Base-by-base conservation (phyloP, 345 rosid species). In the Chamaenerion angustifolium region DNA sequence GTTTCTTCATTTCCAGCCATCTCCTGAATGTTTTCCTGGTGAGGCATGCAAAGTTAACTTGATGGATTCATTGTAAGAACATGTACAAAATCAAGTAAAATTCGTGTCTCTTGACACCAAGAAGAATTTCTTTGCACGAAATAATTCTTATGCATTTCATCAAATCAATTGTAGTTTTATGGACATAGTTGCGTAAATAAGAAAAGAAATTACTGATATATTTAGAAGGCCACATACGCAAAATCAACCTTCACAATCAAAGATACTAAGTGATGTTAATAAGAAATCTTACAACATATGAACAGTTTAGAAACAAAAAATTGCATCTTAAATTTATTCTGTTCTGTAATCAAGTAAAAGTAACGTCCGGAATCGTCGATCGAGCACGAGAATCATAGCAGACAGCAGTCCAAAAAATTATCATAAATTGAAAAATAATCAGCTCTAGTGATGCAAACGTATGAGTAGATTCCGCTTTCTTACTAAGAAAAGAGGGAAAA, bases 1-100 rank as follows among this genome's bases (percentile, higher is more conserved):
- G 80, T 58, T 40, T 81, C 86, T 58, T 81, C 94, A 65, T 68
- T 70, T 41, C 67, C 78, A 14, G 79, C 71, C 97, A 89, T 85
- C 60, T 52, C 61, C 51, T 41, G 61, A 64, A 57, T 56, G 57
- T 56, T 59, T 63, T 56, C 72, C 76, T 58, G 52, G 66, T 25
- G 57, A 57, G 64, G 17, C 45, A 56, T 12, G 13, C 18, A 55
- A n/a, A 42, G 35, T 19, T 18, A 55, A 52, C 23, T 12, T 43
- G 2, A 12, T 54, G 59, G 51, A 23, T 41, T n/a, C 42, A 40
- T 14, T 35, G 40, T 16, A 55, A 16, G 43, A 8, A 21, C 50
- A 42, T 31, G 7, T 5, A 31, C 37, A 31, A 31, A 31, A 31
- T 7, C 37, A 11, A 5, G 4, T 18, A 16, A 46, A 19, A 15